A percentile compares a stretch with the other conserved stretches of the same genome.
Conservation (phyloP, 2,329 filamentous ascomycete genomes). For the Ophiostoma fasciatum region DNA sequence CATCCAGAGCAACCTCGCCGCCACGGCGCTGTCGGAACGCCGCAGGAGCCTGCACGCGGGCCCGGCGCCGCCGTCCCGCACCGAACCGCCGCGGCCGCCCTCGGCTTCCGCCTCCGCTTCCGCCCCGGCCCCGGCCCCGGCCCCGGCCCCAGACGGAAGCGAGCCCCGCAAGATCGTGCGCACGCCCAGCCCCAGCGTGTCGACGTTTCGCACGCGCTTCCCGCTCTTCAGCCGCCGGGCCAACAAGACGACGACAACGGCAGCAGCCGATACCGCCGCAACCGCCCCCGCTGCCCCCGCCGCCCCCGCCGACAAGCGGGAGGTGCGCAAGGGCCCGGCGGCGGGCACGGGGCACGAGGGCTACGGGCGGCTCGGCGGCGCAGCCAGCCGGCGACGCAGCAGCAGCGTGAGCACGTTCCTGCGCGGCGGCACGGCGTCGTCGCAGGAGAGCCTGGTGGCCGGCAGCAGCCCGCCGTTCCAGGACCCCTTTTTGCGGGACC, state of each 20-base stretch:
- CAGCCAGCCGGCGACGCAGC: constrained; percentile 47
- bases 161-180: constrained; percentile 18
- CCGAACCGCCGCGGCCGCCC: too few species aligned
- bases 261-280: constrained; percentile 29
- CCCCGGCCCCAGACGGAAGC: too few species aligned
- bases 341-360: constrained; percentile 93
- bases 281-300: too few species aligned
- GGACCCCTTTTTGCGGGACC: constrained; percentile 44
- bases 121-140: too few species aligned
- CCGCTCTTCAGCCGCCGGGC: constrained; percentile 62
- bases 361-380: constrained; percentile 54
- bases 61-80: too few species aligned
- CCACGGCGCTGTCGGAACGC: constrained; percentile 32
- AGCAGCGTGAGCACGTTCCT: constrained; percentile 36
- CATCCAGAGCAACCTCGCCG: constrained; percentile 47
- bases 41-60: constrained; percentile 23
- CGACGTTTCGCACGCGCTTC: constrained; percentile 50
- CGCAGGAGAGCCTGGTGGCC: constrained; percentile 32
- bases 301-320: constrained; percentile 43
- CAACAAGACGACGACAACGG: constrained; percentile 45
- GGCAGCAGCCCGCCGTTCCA: constrained; percentile 23
- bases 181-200: constrained; percentile 40
- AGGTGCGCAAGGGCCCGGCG: constrained; percentile 62
- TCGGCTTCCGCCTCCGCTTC: too few species aligned
- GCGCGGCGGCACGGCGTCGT: constrained; percentile 28